phyloP scores from a whole-genome alignment of 306 rosid genomes.

The Abrus precatorius region DNA sequence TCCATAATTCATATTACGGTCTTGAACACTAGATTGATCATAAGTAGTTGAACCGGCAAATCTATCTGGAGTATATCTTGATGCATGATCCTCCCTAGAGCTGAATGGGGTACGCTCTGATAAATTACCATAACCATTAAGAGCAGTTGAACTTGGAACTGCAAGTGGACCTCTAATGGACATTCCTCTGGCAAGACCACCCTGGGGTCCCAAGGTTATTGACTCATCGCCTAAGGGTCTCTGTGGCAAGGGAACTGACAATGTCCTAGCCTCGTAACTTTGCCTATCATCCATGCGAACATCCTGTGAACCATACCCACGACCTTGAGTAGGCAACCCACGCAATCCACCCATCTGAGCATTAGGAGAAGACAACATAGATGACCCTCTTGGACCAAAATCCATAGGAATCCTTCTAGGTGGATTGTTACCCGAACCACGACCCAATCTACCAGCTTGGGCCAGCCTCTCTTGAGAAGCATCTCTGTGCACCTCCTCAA shows the following conservation, averaged over 20 bases:
- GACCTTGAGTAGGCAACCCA: constrained; percentile 66
- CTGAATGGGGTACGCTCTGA: constrained; percentile 55
- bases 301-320: constrained; percentile 82
- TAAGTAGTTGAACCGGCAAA: constrained; percentile 60
- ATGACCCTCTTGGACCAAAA: constrained; percentile 72
- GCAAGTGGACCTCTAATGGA: constrained; percentile 80
- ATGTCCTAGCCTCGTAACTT: constrained; percentile 70
- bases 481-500: constrained; percentile 97
- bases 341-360: constrained; percentile 75
- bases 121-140: constrained; percentile 69
- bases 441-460: constrained; percentile 78
- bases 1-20: constrained; percentile 59
- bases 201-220: constrained; percentile 92
- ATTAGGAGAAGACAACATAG: constrained; percentile 69
- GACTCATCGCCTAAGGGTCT: constrained; percentile 73
- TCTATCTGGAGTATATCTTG: constrained; percentile 66
- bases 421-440: constrained; percentile 69
- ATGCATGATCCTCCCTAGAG: constrained; percentile 64
- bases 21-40: constrained; percentile 70
- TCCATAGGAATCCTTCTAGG: constrained; percentile 77
- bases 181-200: constrained; percentile 98
- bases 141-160: constrained; percentile 56
- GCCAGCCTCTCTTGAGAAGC: constrained; percentile 93
- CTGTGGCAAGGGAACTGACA: constrained; percentile 74
- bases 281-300: constrained; percentile 73